Evolutionary conservation across 2,329 filamentous ascomycete genomes (phyloP), one percentile per base, ranked within the genome.

Genomic region (Fusarium sp.): DNA sequence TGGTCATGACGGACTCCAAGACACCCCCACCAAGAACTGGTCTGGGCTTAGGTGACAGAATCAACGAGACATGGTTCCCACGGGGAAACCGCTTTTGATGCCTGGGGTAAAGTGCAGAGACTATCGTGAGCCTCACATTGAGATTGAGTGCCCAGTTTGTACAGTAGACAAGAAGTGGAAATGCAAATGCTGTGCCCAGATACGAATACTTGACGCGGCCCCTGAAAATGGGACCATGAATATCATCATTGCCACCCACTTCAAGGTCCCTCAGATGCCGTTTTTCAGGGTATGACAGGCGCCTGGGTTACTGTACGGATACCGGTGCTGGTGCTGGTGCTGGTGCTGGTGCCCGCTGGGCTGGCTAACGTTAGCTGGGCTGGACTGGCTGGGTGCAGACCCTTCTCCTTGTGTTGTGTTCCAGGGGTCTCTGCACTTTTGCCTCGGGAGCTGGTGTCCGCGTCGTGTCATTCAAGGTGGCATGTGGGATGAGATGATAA

Each of bases 21-120:
- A 69, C 66, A 58, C 66, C 66, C 66, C 66, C 66, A 69, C 66
- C 61, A 69, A 69, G 67, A 49, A 33, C 23, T 64, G 61, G 63
- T 26, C 62, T 43, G 38, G 52, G 28, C 39, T 58, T 44, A 8
- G 47, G 29, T 67, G 66, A 69, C 66, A 69, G 42, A 69, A 70
- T 63, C 31, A 63, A 42, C 26, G 33, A 69, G 66, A 46, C 61
- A 69, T 61, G 52, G 61, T 57, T 69, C 49, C 53, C 38, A 57
- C 41, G 41, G 57, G 39, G 52, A 61, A 62, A 61, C 66, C 63
- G 52, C 64, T 52, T 57, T 66, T 39, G 42, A 53, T 24, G 38
- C 46, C 57, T 53, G 61, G 61, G 61, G 39, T 59, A 41, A 31
- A 41, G 13, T 23, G 21, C 18, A 39, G 13, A 60, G 33, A 64